Evolutionary conservation across 305 asterid genomes (phyloP), one percentile per base, ranked within the genome.

Genomic region (Fraxinus dipetala): DNA sequence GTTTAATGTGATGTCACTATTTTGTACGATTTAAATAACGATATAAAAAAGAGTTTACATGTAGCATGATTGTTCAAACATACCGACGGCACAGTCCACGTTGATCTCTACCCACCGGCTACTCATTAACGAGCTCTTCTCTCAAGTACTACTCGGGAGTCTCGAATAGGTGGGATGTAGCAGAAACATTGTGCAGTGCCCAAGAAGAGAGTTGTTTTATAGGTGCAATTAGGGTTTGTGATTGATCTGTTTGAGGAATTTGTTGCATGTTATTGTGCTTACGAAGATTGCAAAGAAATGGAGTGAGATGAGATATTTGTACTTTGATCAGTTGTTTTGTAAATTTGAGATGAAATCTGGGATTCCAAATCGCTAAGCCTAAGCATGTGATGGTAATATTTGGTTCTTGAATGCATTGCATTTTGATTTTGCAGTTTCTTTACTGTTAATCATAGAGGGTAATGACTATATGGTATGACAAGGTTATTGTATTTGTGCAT

Each of bases 81-180:
- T 59, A 70, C 69, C 56, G 0, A 1, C 77, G 43, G 81, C 83
- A 63, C 34, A 63, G 0, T 63, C 72, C 6, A 63, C 65, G 75
- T 34, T 91, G 31, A 87, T 80, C 77, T 61, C 84, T 18, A 43
- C 84, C 13, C 74, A 84, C 84, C 82, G 85, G 67, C 81, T 81
- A 14, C 65, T 85, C 26, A 78, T 91, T 7, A 91, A 93, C 51
- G 93, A 92, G 81, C 93, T 94, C 82, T 89, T 91, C 67, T 54
- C 85, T 77, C 93, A 93, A 96, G 96, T 92, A 84, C 74, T 63
- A 22, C n/a, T 38, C 32, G 4, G 79, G 89, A 54, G 75, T 87
- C 30, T 83, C 94, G 11, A 88, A 88, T 35, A 78, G 89, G 70
- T 93, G 97, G 45, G 94, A 92, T 78, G 43, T 90, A 48, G 96